Percentiles rank a stretch among this genome's conserved stretches.
Conservation (phyloP, 306 rosid species). For the Nissolia schottii region DNA sequence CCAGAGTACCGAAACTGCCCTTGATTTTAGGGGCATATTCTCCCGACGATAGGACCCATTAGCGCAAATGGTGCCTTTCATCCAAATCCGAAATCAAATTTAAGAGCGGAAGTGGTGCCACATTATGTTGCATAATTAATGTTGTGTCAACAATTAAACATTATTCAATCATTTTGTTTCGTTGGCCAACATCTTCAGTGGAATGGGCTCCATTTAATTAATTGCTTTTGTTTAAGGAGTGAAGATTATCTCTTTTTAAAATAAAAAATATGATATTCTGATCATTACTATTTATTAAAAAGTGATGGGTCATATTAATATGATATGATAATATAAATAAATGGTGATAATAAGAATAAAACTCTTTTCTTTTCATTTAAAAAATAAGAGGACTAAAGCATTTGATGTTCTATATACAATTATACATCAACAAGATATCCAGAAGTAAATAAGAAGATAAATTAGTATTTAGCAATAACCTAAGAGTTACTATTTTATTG, state of each 20-base stretch:
- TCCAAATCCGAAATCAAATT: slow-evolving; percentile 4
- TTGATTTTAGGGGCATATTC: neutral
- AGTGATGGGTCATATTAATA: too few species aligned
- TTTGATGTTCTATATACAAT: too few species aligned
- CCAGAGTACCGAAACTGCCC: slow-evolving; percentile 3
- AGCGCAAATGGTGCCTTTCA: neutral
- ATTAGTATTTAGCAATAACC: too few species aligned
- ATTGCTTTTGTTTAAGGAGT: neutral
- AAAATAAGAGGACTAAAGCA: too few species aligned
- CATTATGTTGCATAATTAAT: slow-evolving; percentile 39
- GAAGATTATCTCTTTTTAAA: too few species aligned
- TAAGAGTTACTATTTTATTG: too few species aligned
- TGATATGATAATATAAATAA: too few species aligned
- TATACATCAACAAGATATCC: neutral
- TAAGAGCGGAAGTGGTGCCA: slow-evolving; percentile 33
- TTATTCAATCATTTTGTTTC: neutral
- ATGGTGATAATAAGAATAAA: too few species aligned
- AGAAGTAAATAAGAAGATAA: neutral
- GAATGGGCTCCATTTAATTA: neutral
- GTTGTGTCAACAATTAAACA: slow-evolving; percentile 17
- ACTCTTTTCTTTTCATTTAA: too few species aligned
- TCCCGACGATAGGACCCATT: neutral
- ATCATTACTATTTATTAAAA: too few species aligned
- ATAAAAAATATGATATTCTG: too few species aligned
- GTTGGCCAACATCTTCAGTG: neutral